A percentile compares a stretch with the other conserved stretches of the same genome.
These are phyloP conservation scores for Fusarium sp. DNA, from an alignment of 2,329 filamentous ascomycete species.

Conservation along the genomic window DNA sequence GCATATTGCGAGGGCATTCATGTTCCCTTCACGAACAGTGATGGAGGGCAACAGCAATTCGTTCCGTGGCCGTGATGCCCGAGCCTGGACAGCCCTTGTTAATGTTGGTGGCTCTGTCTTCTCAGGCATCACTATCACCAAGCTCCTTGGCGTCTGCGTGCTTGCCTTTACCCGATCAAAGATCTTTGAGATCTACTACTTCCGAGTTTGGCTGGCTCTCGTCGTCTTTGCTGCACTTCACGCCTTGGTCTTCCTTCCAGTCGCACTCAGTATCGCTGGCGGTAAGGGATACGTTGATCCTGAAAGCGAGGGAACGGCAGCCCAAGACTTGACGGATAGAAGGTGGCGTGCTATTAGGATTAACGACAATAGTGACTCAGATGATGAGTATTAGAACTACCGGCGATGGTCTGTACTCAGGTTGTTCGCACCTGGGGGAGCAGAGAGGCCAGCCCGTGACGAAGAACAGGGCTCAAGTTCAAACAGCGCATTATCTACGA, in stretches of 20 bases:
- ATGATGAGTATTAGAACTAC: conserved; percentile 66
- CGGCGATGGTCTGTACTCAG: conserved; percentile 6
- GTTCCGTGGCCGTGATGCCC: conserved; percentile 84
- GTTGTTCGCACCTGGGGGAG: neutral
- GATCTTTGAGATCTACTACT: conserved; percentile 99
- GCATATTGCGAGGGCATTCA: conserved; percentile 95
- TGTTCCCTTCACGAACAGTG: conserved; percentile 86
- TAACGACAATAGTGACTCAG: conserved; percentile 81
- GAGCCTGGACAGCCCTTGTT: conserved; percentile 92
- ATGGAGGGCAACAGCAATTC: conserved; percentile 82
- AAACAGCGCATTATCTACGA: neutral
- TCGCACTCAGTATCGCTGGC: conserved; percentile 86
- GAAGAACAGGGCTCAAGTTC: neutral
- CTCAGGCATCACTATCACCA: conserved; percentile 95
- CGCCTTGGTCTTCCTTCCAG: conserved; percentile 90
- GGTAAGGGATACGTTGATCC: conserved; percentile 90
- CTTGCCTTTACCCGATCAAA: conserved; percentile 95
- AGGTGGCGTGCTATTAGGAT: conserved; percentile 82
- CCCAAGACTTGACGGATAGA: conserved; percentile 86
- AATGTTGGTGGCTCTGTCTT: conserved; percentile 97
- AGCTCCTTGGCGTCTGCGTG: conserved; percentile 90
- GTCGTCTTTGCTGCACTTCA: conserved; percentile 91
- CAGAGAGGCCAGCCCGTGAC: neutral
- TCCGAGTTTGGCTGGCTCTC: conserved; percentile 93
- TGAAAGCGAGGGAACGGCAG: conserved; percentile 87